Evolutionary conservation across 2,329 filamentous ascomycete genomes (phyloP), one percentile per base, ranked within the genome.

Genomic region (Colletotrichum simmondsii): DNA sequence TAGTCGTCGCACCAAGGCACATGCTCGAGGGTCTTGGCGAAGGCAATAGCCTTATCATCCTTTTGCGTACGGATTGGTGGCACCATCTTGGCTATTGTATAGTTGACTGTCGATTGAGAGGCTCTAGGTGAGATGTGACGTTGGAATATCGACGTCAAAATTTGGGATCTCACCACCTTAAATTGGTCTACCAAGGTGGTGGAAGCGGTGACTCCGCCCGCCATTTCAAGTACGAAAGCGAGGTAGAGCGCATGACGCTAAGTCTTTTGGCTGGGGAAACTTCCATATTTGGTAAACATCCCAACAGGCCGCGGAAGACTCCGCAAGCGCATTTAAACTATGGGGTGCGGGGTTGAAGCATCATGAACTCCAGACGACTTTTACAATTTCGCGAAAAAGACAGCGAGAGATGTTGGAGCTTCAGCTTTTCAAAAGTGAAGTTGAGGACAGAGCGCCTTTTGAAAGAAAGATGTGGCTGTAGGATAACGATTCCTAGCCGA

Each of bases 1-100:
- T 91, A 92, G 73, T 91, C 87, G 4, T 92, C 89, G 71, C 88
- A 87, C 84, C 87, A 89, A 0, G 89, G 89, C 1, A 87, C 82
- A 73, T 90, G 85, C 11, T 85, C 80, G 12, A 90, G 79, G 42
- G 82, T 82, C 75, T 82, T 86, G 16, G 88, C 87, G 42, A 82
- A 80, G 59, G 81, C 84, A 49, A 90, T 82, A 57, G 82, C 81
- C 32, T 80, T 79, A 0, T 77, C 70, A 67, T 88, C 82, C 72
- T 87, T 88, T 37, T 22, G 2, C 6, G 62, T 65, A 11, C 52
- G 52, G 16, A 65, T 52, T 19, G 62, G 62, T 14, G 62, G 62
- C 7, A 65, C 62, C 62, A 65, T 65, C 22, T 24, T n/a, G 52
- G 11, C 32, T 6, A 14, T 30, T 28, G 12, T 37, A 16, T 5